Evolutionary conservation across 129 eudicot species (phyloP), one percentile per base, ranked within the genome.

Genomic region (Helichrysum umbraculigerum): DNA sequence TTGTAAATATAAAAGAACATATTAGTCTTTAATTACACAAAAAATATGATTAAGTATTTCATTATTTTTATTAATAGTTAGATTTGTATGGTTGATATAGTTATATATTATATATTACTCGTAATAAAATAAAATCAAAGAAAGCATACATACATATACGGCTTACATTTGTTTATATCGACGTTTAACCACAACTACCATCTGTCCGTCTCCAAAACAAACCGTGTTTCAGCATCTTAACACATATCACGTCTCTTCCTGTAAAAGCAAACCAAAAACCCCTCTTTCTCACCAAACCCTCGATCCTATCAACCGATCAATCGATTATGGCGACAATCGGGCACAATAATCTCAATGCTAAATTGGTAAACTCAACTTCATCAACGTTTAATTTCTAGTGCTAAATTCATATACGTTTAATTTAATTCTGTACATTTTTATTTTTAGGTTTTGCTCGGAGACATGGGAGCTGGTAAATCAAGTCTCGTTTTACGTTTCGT

Each of bases 381-480:
- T 74, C 70, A 66, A 19, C 54, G 22, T 12, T 32, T 54, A 62
- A 29, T 47, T 17, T n/a, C 25, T 1, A 41, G 32, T 4, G 15
- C 62, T 42, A 61, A 79, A 72, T 64, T 37, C 66, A 10, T 21
- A 28, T 56, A 8, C 6, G 12, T 33, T 71, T 7, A 34, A 37
- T 73, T 57, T 73, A 10, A 73, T 22, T 9, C 70, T 57, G 58
- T 34, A 73, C 28, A 80, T 16, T 71, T 5, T 7, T 19, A 76
- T 37, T 65, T 19, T 29, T 62, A 93, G 99, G 99, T 95, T 42
- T 85, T 95, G 75, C 88, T 95, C 5, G 99, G 99, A 39, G 99
- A 95, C 63, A 91, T 95, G 99, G 99, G 99, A 81, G 90, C 99
- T 60, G 99, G 99, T 29, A 95, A 95, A 89, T 95, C 99, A 0